Evolutionary conservation across 2,329 filamentous ascomycete species (phyloP), one percentile per base, ranked within the genome.

Genomic region (Colletotrichum siamense): DNA sequence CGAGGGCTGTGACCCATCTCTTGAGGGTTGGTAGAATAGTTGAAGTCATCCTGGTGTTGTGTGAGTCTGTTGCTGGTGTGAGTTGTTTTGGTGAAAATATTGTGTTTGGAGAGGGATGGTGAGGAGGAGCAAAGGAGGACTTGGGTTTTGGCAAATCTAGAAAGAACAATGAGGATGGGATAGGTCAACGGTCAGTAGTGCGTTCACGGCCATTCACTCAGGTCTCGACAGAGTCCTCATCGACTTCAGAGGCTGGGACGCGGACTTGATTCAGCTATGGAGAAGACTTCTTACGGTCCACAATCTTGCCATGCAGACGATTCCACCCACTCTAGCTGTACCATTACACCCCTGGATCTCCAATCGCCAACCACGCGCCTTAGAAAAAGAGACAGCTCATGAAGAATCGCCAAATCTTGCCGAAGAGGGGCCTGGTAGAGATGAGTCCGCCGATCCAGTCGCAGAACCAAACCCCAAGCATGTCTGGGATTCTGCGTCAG

Each of bases 231-330:
- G 44, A 52, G n/a, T 22, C 12, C 44, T 52, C 44, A 0, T 52
- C 3, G 44, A 24, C 44, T 8, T 0, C 10, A 24, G n/a, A 24
- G 22, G n/a, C n/a, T 8, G 44, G 44, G 8, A 52, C 44, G 44
- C 0, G 0, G 44, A 24, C n/a, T 52, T 52, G n/a, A 24, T 52
- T 22, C n/a, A 24, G 44, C 44, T 52, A 22, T 22, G 44, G n/a
- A 24, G n/a, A 13, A 22, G 44, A 52, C 10, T 5, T 52, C n/a
- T 22, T 52, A 4, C 44, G 10, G 6, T 0, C 44, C 44, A 52
- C n/a, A 3, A 39, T 1, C 36, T 39, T 39, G 36, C 0, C 0
- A 0, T 10, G 5, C 18, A 44, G 16, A n/a, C 0, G 39, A 49
- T 4, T n/a, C 2, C 6, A 12, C 39, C 39, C 5, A n/a, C 9